Base-by-base conservation (phyloP, 179 eudicot species). In the Sideroxylon spinosum region DNA sequence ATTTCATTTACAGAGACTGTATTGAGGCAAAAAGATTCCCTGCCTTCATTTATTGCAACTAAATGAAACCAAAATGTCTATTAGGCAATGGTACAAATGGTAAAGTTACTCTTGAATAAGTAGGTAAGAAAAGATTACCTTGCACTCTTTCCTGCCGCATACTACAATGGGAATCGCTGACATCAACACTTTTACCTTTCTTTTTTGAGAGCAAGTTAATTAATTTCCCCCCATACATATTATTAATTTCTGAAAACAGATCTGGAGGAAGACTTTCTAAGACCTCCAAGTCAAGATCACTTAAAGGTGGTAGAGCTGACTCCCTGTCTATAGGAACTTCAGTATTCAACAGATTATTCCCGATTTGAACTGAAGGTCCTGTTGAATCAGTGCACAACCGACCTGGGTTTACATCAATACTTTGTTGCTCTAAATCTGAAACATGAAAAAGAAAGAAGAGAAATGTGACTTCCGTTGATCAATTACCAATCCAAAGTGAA, bases 231-330 rank as follows among this genome's bases (percentile, higher is more conserved):
- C 85, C 88, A 87, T 96, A 96, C 79, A 90, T 81, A 16, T 83
- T 89, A 85, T 94, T 91, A 52, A 94, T 85, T 81, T 96, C 97
- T 68, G 96, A 86, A 76, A 96, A 79, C 68, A 96, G 78, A 46
- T 94, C 97, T 46, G 92, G 89, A 73, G 99, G 99, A 77, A 96
- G 92, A 85, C 88, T 89, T 86, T 86, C 90, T 81, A 96, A 69
- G 65, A 94, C 96, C 64, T 83, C 88, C 77, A 92, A 50, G 87
- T 96, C 98, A 85, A 96, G 93, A 85, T 96, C 98, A 75, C 81
- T 79, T 74, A 94, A 73, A 78, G 92, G 87, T 62, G 99, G 98
- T 68, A 89, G 84, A 73, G 80, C 78, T 52, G 83, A 74, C 80
- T 46, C 73, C 50, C 68, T 74, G 73, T 83, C 75, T 64, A 63